Evolutionary conservation across 1,284 basidiomycete species (phyloP), one percentile per base, ranked within the genome.

Genomic region (Cutaneotrichosporon sp.): DNA sequence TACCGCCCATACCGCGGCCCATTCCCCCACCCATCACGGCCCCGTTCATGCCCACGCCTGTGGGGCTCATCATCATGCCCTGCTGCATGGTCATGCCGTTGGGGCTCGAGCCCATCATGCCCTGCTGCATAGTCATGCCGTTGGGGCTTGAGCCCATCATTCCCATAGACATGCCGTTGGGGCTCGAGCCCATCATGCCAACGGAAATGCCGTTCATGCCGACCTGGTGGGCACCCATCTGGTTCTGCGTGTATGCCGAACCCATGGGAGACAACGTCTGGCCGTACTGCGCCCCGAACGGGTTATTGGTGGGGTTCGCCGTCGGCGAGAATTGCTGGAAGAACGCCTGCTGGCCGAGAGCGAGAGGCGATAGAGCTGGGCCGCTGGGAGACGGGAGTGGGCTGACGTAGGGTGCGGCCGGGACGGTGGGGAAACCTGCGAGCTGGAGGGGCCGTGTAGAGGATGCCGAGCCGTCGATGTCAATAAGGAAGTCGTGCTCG

Each of bases 371-470:
- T 13, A 52, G 52, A 0, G 58, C 63, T 4, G 52, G 47, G 36
- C 22, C 16, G 13, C 46, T 47, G 6, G 63, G 63, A 21, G 59
- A 61, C 22, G 55, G 55, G 14, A 61, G 18, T 5, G 63, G 59
- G 21, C 38, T 38, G 49, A 64, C 36, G 38, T 47, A 31, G 55
- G 58, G 36, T 30, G 62, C 46, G n/a, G 61, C 32, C 55, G 66
- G 30, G 62, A 56, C 32, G 50, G 50, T n/a, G 61, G 65, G 60
- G 61, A 63, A 30, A 31, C 63, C 47, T n/a, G 49, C 57, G 46
- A 75, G 49, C 66, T 78, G 76, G 16, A 76, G 68, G 7, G 76
- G 75, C 46, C 75, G 63, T 1, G 76, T 76, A 1, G 72, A 69
- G 10, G 55, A 66, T 6, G 62, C 53, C 14, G 67, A 64, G 38